Conservation (phyloP, 2,329 filamentous ascomycete species). For the Ilyonectria destructans region DNA sequence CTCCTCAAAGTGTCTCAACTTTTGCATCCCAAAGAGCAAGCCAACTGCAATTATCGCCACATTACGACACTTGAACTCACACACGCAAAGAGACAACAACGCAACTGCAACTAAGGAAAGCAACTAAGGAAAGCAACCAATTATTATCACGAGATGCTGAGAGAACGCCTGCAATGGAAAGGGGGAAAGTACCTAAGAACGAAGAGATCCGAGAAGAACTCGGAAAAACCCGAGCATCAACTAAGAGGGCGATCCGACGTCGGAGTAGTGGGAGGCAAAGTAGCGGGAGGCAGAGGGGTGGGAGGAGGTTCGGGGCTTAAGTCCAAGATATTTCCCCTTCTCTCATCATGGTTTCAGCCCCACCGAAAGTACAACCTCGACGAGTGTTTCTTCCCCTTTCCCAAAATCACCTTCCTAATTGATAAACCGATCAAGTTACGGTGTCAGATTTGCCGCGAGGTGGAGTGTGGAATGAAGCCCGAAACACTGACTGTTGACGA, state of each 20-base stretch:
- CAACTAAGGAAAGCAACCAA: background rate
- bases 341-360: slow-evolving; percentile 41
- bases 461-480: slow-evolving; percentile 38
- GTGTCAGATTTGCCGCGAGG: slow-evolving; percentile 50
- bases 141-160: background rate
- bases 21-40: background rate
- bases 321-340: slow-evolving; percentile 25
- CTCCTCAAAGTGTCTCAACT: background rate
- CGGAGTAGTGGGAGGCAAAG: background rate
- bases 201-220: background rate
- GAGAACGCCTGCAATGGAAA: background rate
- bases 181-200: background rate
- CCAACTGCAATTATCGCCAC: background rate
- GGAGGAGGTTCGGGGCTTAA: slow-evolving; percentile 26
- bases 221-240: background rate
- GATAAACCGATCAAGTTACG: slow-evolving; percentile 44
- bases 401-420: slow-evolving; percentile 49
- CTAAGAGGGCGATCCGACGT: background rate
- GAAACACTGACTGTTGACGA: slow-evolving; percentile 33
- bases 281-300: background rate
- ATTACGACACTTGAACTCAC: background rate
- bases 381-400: slow-evolving; percentile 48
- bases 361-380: slow-evolving; percentile 37
- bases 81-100: background rate
- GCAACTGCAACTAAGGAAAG: background rate